Conservation (phyloP, 2,329 filamentous ascomycete genomes). For the Paramyrothecium roridum region DNA sequence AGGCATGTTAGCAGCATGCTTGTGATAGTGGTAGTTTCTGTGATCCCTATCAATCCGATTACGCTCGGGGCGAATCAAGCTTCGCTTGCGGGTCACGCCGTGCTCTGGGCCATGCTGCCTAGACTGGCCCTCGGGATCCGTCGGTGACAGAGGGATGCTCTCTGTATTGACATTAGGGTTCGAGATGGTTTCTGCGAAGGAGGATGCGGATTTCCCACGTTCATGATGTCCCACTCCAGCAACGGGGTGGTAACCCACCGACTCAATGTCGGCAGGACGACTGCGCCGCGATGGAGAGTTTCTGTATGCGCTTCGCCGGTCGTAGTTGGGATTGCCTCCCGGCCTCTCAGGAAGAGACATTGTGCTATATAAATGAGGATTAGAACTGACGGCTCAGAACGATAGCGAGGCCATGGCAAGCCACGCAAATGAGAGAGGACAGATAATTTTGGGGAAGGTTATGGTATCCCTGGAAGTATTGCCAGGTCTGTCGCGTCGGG, state of each 20-base stretch:
- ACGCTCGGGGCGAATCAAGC: slow-evolving; percentile 84
- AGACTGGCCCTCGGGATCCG: slow-evolving; percentile 27
- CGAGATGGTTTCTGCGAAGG: slow-evolving; percentile 55
- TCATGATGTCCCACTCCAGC: slow-evolving; percentile 40
- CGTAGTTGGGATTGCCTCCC: slow-evolving; percentile 57
- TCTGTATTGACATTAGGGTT: slow-evolving; percentile 56
- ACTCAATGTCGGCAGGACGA: slow-evolving; percentile 68
- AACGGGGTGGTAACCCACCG: slow-evolving; percentile 49
- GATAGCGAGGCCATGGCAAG: background rate
- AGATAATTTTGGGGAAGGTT: background rate
- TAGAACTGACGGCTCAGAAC: slow-evolving; percentile 10
- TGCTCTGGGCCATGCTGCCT: slow-evolving; percentile 24
- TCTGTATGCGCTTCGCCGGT: slow-evolving; percentile 62
- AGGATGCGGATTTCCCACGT: slow-evolving; percentile 55
- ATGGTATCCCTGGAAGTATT: no score
- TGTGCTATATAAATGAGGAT: slow-evolving; percentile 27
- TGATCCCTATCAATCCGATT: slow-evolving; percentile 81
- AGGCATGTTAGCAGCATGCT: slow-evolving; percentile 91
- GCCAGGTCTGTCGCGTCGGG: no score
- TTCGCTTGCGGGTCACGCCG: slow-evolving; percentile 69
- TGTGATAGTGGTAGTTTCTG: slow-evolving; percentile 92
- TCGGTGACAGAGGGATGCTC: slow-evolving; percentile 50
- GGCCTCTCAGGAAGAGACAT: slow-evolving; percentile 67
- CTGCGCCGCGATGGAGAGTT: slow-evolving; percentile 65
- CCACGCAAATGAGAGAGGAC: background rate